Evolutionary conservation across 306 rosid species (phyloP).

Genomic region (Purshia tridentata): DNA sequence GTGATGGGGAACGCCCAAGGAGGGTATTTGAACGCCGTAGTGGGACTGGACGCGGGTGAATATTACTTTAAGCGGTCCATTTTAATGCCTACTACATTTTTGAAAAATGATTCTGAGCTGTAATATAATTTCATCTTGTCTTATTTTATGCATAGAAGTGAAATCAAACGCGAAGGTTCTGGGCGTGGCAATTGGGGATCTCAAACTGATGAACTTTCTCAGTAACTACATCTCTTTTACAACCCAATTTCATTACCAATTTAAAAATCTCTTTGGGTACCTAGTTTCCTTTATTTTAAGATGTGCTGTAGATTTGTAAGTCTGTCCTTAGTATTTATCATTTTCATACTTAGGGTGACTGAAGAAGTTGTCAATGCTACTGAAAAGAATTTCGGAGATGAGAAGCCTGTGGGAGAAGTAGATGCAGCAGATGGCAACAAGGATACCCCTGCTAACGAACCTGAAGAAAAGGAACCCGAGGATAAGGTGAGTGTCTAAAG

Average conservation of each 20-base stretch:
- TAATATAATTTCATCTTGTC: slow-evolving; percentile 1
- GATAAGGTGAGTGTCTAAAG: slow-evolving; percentile 53
- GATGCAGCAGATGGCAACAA: slow-evolving; percentile 49
- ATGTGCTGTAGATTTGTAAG: not conserved
- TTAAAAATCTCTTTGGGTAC: not conserved
- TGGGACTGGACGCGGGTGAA: slow-evolving; percentile 90
- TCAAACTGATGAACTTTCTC: slow-evolving; percentile 59
- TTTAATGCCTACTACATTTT: not conserved
- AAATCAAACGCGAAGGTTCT: slow-evolving; percentile 76
- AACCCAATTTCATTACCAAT: not conserved
- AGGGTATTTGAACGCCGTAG: slow-evolving; percentile 82
- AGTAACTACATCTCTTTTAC: slow-evolving; percentile 35
- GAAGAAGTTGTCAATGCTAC: slow-evolving; percentile 62
- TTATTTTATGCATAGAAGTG: slow-evolving; percentile 52
- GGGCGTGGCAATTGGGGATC: slow-evolving; percentile 99
- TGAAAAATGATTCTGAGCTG: not conserved
- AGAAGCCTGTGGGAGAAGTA: slow-evolving; percentile 70
- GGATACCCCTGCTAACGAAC: slow-evolving; percentile 52
- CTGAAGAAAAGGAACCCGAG: slow-evolving; percentile 80
- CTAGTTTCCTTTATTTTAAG: not conserved
- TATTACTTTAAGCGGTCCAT: not conserved
- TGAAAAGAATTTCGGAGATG: slow-evolving; percentile 64
- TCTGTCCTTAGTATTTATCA: not conserved
- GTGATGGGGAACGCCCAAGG: slow-evolving; percentile 70
- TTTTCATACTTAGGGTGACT: slow-evolving; percentile 40